Percentiles rank a stretch among this genome's conserved stretches.
phyloP scores from a whole-genome alignment of 2,329 filamentous ascomycete genomes.

The Curvularia spicifera region DNA sequence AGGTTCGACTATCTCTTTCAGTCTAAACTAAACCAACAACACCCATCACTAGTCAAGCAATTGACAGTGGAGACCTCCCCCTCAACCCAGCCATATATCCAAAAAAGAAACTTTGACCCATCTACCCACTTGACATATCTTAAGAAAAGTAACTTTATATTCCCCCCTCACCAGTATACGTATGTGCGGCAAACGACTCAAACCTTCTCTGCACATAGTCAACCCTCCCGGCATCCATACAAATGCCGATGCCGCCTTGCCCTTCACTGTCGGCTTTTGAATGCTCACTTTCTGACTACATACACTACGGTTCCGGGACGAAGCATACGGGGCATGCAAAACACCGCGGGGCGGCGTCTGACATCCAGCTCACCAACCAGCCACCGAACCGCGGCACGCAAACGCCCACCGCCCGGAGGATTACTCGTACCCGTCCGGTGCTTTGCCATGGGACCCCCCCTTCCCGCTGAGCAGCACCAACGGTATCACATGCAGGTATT shows the following conservation, averaged over 20 bases:
- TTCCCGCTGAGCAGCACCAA: conserved; percentile 4
- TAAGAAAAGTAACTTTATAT: not conserved
- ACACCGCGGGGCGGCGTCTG: conserved; percentile 4
- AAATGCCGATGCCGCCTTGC: conserved; percentile 4
- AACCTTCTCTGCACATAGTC: not conserved
- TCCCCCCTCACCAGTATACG: not conserved
- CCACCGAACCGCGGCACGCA: too few relatives aligned
- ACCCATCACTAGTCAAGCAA: not conserved
- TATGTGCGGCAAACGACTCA: not conserved
- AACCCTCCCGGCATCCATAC: not conserved
- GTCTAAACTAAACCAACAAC: not conserved
- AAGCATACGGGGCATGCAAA: not conserved
- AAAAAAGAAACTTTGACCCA: not conserved
- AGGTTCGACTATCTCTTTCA: not conserved
- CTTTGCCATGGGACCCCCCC: conserved; percentile 1
- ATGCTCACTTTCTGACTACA: not conserved
- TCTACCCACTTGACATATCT: too few relatives aligned
- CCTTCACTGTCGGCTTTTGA: conserved; percentile 9
- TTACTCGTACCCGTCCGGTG: conserved; percentile 16
- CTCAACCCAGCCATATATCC: too few relatives aligned
- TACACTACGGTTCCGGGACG: conserved; percentile 10
- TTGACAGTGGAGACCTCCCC: not conserved
- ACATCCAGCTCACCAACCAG: not conserved
- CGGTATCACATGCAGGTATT: conserved; percentile 16
- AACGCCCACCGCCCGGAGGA: conserved; percentile 11